A percentile compares a stretch with the other conserved stretches of the same genome.
Evolutionary conservation across 805 yeast species (phyloP).

Genomic region (Lipomyces anomalus): DNA sequence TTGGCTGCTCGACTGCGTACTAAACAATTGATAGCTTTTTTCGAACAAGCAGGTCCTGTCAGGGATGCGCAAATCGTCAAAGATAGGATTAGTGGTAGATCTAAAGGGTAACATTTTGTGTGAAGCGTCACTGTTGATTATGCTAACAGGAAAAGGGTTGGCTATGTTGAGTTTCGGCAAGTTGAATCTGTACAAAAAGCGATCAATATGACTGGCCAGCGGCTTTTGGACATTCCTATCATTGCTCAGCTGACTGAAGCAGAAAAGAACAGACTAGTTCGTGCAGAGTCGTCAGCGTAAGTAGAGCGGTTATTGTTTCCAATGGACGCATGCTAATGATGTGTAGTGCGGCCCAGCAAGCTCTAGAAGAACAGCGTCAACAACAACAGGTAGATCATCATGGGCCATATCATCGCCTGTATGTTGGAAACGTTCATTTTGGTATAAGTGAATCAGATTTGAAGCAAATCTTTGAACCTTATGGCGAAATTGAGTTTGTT

Average conservation of each 20-base stretch:
- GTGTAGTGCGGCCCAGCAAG: slow-evolving; percentile 20
- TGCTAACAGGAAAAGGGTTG: slow-evolving; percentile 24
- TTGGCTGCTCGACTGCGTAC: slow-evolving; percentile 32
- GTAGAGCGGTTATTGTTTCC: background rate
- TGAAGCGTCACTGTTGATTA: background rate
- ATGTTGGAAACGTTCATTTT: slow-evolving; percentile 33
- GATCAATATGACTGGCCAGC: slow-evolving; percentile 32
- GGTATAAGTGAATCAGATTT: slow-evolving; percentile 63
- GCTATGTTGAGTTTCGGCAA: slow-evolving; percentile 33
- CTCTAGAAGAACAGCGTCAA: slow-evolving; percentile 20
- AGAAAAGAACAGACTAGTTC: slow-evolving; percentile 31
- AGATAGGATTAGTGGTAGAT: slow-evolving; percentile 30
- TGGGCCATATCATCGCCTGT: slow-evolving; percentile 25
- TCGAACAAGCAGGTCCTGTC: slow-evolving; percentile 33
- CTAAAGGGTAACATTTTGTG: slow-evolving; percentile 29
- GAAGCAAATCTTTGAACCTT: slow-evolving; percentile 54
- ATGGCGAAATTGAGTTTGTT: slow-evolving; percentile 72
- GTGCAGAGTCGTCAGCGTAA: slow-evolving; percentile 24
- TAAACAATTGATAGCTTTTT: slow-evolving; percentile 31
- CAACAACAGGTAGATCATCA: slow-evolving; percentile 7
- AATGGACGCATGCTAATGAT: background rate
- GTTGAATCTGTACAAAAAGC: slow-evolving; percentile 31
- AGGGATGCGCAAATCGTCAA: slow-evolving; percentile 34
- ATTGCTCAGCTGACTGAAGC: slow-evolving; percentile 34
- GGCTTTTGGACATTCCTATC: slow-evolving; percentile 33